Percentiles rank a stretch among this genome's conserved stretches.
These are phyloP conservation scores for Chaetoceros muelleri DNA, from an alignment of 108 stramenopile species.

Conservation along the genomic window DNA sequence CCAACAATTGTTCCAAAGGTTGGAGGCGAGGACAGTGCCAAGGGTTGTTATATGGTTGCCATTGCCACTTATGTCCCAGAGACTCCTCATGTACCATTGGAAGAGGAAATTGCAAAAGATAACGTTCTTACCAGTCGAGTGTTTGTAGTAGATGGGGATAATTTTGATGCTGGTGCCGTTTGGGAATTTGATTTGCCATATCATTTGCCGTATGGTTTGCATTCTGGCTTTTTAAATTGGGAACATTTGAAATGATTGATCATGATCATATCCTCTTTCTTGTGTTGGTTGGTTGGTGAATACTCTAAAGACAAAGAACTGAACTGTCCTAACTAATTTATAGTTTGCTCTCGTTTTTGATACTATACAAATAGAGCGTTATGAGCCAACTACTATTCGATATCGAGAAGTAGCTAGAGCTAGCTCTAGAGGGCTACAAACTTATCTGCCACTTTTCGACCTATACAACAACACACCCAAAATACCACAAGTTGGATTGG, in stretches of 20 bases:
- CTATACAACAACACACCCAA: no score
- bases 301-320: no score
- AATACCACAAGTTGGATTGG: no score
- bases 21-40: background rate
- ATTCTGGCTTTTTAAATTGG: conserved; percentile 13
- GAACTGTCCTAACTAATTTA: no score
- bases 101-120: conserved; percentile 3
- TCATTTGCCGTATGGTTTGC: conserved; percentile 24
- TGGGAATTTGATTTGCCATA: conserved; percentile 13
- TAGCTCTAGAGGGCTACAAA: no score
- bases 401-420: no score
- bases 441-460: no score
- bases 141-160: conserved; percentile 23
- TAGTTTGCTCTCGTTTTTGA: no score
- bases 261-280: no score
- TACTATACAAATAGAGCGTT: no score
- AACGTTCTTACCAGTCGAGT: conserved; percentile 5
- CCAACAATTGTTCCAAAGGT: conserved; percentile 24
- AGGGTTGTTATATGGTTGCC: conserved; percentile 7
- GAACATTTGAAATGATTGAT: conserved; percentile 4
- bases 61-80: conserved; percentile 14
- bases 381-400: no score
- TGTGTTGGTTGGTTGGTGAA: no score
- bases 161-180: conserved; percentile 12
- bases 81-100: background rate